Conservation (phyloP, 1,284 basidiomycete genomes). For the Malassezia furfur region DNA sequence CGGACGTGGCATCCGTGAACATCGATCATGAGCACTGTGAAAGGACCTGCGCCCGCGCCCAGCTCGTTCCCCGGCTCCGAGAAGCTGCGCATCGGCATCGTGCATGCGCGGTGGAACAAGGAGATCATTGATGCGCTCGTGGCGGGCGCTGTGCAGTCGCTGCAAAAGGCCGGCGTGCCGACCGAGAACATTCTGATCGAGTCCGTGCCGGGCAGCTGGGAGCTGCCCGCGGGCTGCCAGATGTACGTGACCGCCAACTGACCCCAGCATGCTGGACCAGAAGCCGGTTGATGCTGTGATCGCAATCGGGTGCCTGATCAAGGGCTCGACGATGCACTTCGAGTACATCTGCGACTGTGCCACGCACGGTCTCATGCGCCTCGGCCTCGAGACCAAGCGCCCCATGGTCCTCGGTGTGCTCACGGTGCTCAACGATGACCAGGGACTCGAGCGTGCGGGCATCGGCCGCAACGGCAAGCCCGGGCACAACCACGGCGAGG, state of each 20-base stretch:
- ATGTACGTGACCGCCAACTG: conserved; percentile 3
- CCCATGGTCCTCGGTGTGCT: conserved; percentile 95
- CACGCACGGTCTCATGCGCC: conserved; percentile 81
- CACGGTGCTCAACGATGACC: conserved; percentile 83
- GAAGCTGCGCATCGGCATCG: conserved; percentile 42
- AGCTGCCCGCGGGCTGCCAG: conserved; percentile 37
- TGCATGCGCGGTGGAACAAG: conserved; percentile 64
- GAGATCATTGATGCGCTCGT: conserved; percentile 73
- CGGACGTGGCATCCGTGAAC: not conserved
- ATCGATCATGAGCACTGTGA: conserved; percentile 22
- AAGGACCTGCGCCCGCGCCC: conserved; percentile 40
- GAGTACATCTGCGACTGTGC: conserved; percentile 86
- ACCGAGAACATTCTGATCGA: conserved; percentile 80
- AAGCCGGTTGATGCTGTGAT: conserved; percentile 67
- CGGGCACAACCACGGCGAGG: conserved; percentile 88
- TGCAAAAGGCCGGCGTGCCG: conserved; percentile 76
- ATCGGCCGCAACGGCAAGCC: conserved; percentile 58
- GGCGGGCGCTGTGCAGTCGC: conserved; percentile 63
- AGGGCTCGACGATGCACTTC: conserved; percentile 54
- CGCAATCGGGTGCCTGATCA: conserved; percentile 93
- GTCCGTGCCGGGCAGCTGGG: conserved; percentile 66
- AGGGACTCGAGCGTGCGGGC: conserved; percentile 84
- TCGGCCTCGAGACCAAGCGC: conserved; percentile 83
- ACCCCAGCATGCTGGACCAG: conserved; percentile 57
- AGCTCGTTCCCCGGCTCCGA: conserved; percentile 38